These are phyloP conservation scores for Meripilus lineatus DNA, from an alignment of 1,284 basidiomycete species.

Conservation along the genomic window DNA sequence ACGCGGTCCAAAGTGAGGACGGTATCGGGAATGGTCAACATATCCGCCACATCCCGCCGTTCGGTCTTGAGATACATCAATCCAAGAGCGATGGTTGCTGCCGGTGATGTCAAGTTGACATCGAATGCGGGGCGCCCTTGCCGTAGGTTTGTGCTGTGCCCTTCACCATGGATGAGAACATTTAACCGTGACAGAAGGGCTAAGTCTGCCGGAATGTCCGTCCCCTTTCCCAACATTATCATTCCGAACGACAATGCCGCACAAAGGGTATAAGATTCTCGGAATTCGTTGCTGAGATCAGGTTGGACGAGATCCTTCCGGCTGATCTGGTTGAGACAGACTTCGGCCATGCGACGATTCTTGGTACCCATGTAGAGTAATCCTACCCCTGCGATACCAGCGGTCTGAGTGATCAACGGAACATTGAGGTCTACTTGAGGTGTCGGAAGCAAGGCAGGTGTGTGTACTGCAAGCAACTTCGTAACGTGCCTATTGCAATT, in stretches of 20 bases:
- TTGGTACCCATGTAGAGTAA: constrained; percentile 87
- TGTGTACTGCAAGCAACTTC: constrained; percentile 89
- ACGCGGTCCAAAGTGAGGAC: constrained; percentile 76
- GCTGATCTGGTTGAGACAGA: constrained; percentile 82
- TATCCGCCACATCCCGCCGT: constrained; percentile 79
- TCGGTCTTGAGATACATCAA: constrained; percentile 90
- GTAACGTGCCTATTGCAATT: constrained; percentile 85
- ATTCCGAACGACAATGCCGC: constrained; percentile 91
- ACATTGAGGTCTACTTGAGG: constrained; percentile 88
- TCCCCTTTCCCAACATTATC: constrained; percentile 90
- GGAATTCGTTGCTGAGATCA: constrained; percentile 78
- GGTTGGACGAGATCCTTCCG: constrained; percentile 73
- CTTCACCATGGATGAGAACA: constrained; percentile 61
- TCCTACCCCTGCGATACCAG: constrained; percentile 86
- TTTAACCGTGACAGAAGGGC: constrained; percentile 63
- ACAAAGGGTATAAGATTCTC: constrained; percentile 90
- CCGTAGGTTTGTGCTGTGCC: constrained; percentile 26
- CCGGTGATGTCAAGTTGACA: constrained; percentile 83
- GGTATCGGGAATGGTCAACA: constrained; percentile 81
- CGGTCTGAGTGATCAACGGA: constrained; percentile 84
- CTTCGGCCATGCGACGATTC: constrained; percentile 89
- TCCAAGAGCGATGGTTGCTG: constrained; percentile 86
- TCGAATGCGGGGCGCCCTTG: constrained; percentile 58
- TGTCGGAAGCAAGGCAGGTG: constrained; percentile 86
- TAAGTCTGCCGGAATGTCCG: constrained; percentile 71